Base-by-base conservation (phyloP, 2,329 filamentous ascomycete species). In the Cordyceps cateniannulata region DNA sequence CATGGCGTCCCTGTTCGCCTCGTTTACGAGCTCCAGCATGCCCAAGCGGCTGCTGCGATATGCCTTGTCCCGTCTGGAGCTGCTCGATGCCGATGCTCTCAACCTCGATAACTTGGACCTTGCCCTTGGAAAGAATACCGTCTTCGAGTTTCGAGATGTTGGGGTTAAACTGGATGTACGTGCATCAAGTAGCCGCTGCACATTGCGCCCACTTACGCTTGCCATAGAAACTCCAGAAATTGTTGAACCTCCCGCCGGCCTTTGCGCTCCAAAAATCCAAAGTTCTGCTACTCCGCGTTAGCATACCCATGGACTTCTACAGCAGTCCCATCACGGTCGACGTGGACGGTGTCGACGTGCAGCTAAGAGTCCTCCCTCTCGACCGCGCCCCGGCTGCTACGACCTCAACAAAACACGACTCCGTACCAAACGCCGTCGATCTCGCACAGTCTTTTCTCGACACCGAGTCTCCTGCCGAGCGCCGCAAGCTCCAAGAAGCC, bases 41-140 rank as follows among this genome's bases (percentile, higher is more conserved):
- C 90, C 93, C 77, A 96, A 95, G 82, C 87, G 89, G 73, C 82
- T 98, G 68, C 83, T 98, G 65, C 88, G 91, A 66, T 96, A 95
- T 78, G 91, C 88, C 54, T 79, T 99, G 47, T 88, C 89, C 25
- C 86, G 88, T 62, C 81, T 96, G 62, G 92, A 96, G 67, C 81
- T 97, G 60, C 84, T 99, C 62, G 95, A 98, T 69, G 89, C 91
- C 61, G 89, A 96, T 70, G 87, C 89, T 14, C 79, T 97, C 66
- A 90, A 97, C 69, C 82, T 95, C 63, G 91, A 95, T 65, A 91
- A 91, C 66, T 77, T 98, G 64, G 91, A 96, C 67, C 85, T 97
- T 66, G 87, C 86, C 50, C 84, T 91, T 75, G 95, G 95, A 38
- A 87, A 88, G 72, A 87, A 88, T 66, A 95, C 88, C 45, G 88